These are phyloP conservation scores for Bodo saltans DNA, from an alignment of 78 protist species.

Conservation along the genomic window DNA sequence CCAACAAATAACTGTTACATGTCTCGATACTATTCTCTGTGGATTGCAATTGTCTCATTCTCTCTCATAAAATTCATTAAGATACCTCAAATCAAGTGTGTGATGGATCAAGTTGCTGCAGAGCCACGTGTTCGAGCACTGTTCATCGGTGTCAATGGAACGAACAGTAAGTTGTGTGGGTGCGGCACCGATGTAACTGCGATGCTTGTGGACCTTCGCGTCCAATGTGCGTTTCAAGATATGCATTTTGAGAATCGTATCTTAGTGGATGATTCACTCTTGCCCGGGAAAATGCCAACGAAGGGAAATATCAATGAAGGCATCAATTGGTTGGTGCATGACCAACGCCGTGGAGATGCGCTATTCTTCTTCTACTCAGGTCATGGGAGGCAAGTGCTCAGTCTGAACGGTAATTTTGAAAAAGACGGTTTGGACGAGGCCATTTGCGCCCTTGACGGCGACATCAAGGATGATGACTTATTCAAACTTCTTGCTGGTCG, in stretches of 20 bases:
- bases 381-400: too few relatives aligned
- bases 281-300: conserved; percentile 7
- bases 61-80: too few relatives aligned
- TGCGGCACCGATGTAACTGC: conserved; percentile 38
- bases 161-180: conserved; percentile 25
- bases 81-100: too few relatives aligned
- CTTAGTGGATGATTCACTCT: not conserved
- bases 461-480: conserved; percentile 26
- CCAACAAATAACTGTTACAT: too few relatives aligned
- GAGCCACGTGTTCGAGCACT: conserved; percentile 1
- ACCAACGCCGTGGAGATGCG: not conserved
- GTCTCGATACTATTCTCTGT: too few relatives aligned
- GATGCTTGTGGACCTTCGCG: conserved; percentile 4
- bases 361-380: conserved; percentile 39
- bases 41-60: too few relatives aligned
- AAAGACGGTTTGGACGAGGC: conserved; percentile 49
- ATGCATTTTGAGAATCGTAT: not conserved
- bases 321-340: not conserved
- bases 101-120: too few relatives aligned
- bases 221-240: too few relatives aligned
- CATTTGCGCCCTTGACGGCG: conserved; percentile 36
- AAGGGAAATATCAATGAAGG: not conserved
- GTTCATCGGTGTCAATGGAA: conserved; percentile 33
- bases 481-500: not conserved
- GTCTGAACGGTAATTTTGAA: conserved; percentile 38